These are phyloP conservation scores for Suhomyces canberraensis DNA, from an alignment of 805 yeast species.

Conservation along the genomic window DNA sequence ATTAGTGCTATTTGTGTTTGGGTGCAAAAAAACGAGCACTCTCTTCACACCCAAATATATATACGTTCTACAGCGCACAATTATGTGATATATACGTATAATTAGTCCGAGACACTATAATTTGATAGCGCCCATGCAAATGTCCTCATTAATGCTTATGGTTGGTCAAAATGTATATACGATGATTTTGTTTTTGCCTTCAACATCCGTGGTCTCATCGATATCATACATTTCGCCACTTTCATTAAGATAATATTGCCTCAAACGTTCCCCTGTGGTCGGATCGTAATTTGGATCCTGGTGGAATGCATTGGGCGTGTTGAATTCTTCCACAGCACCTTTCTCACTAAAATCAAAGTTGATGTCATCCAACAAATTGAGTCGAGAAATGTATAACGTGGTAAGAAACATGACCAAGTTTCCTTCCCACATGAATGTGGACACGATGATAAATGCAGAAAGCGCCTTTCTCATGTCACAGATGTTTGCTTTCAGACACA, in stretches of 20 bases:
- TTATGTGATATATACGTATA: too few species aligned
- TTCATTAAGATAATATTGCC: conserved; percentile 27
- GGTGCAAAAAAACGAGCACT: conserved; percentile 3
- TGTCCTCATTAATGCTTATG: too few species aligned
- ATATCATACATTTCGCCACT: conserved; percentile 31
- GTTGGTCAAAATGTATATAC: conserved; percentile 24
- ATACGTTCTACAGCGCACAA: too few species aligned
- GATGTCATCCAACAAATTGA: conserved; percentile 30
- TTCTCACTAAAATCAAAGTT: conserved; percentile 28
- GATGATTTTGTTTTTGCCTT: conserved; percentile 23
- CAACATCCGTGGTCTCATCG: conserved; percentile 13
- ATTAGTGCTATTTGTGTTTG: too few species aligned
- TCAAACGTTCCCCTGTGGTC: conserved; percentile 18
- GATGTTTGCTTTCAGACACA: conserved; percentile 16
- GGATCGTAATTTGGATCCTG: conserved; percentile 1
- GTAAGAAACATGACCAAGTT: conserved; percentile 37
- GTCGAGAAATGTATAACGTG: conserved; percentile 34
- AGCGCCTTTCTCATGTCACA: conserved; percentile 35
- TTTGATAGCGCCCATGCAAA: too few species aligned
- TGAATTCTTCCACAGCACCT: conserved; percentile 8
- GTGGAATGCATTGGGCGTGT: conserved; percentile 1
- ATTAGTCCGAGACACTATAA: too few species aligned
- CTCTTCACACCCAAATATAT: too few species aligned
- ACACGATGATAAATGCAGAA: conserved; percentile 35
- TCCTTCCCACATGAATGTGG: conserved; percentile 37